Conservation (phyloP, 495 filamentous ascomycete genomes). For the Cercophora scortea region DNA sequence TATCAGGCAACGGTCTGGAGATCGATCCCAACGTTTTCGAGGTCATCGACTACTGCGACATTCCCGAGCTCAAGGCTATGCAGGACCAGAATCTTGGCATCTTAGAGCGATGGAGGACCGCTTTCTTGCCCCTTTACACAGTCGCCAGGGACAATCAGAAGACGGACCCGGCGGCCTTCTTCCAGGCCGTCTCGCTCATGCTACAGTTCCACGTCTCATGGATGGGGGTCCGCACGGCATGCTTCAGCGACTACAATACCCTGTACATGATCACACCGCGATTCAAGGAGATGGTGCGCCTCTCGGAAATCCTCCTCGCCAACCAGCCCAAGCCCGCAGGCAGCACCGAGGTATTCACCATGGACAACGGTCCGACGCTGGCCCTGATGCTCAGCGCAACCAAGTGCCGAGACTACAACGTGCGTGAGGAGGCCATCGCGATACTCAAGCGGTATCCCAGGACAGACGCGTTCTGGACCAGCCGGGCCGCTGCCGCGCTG, state of each 20-base stretch:
- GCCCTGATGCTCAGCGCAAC: constrained; percentile 12
- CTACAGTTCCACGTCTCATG: constrained; percentile 11
- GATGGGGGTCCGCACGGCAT: constrained; percentile 2
- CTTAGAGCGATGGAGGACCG: constrained; percentile 9
- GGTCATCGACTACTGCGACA: background rate
- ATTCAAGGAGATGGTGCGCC: constrained; percentile 15
- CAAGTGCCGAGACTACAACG: constrained; percentile 7
- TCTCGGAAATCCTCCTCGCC: constrained; percentile 7
- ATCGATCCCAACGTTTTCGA: background rate
- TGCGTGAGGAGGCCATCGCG: constrained; percentile 7
- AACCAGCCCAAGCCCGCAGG: constrained; percentile 3
- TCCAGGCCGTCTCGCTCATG: constrained; percentile 8
- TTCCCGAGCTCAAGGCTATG: background rate
- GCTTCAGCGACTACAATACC: constrained; percentile 3
- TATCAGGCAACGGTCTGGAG: background rate
- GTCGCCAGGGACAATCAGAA: background rate
- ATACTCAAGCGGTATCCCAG: constrained; percentile 10
- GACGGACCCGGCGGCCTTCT: background rate
- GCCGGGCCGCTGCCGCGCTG: background rate
- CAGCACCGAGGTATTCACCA: constrained; percentile 10
- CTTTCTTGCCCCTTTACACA: constrained; percentile 10
- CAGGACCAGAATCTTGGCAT: background rate
- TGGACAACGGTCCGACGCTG: constrained; percentile 16
- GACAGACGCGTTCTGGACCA: constrained; percentile 17
- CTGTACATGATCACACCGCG: constrained; percentile 5